Base-by-base conservation (phyloP, 495 filamentous ascomycete species). In the Penicillium cosmopolitanum region DNA sequence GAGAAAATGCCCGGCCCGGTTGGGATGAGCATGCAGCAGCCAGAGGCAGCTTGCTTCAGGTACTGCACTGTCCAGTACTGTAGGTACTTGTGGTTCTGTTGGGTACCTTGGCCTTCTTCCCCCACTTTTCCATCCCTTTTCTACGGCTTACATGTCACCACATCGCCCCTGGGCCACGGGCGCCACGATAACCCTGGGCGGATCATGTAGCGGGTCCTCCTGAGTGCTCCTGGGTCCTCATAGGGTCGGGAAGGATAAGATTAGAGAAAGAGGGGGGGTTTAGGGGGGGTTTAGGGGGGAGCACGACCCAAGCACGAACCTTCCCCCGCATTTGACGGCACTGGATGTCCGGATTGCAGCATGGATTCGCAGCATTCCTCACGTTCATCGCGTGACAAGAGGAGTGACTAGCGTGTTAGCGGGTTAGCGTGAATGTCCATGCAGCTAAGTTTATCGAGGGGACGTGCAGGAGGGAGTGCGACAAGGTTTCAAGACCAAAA, bases 261-360 rank as follows among this genome's bases (percentile, higher is more conserved):
- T 36, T 46, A 56, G 56, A 23, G 33, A 18, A 31, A 31, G 28
- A 31, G 28, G 28, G 28, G 28, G 28, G 28, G 28, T 1, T 21
- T 21, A 21, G 19, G 19, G 19, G 5, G 28, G 28, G 28, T 3
- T 23, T 23, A 31, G 8, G 28, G 5, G 28, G 28, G 28, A 31
- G 28, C 28, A 31, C 28, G 28, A 31, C 28, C 5, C 28, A 34
- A 58, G 53, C 53, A 57, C 40, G 42, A 28, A 25, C 19, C 50
- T 50, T 61, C 50, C 59, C 59, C 59, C 59, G 59, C 59, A 61
- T 61, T 61, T 53, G 36, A 51, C 11, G 48, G 31, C 40, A 25
- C 6, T 23, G 23, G 23, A 23, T 2, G 23, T 23, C 2, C 3
- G 23, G 23, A 23, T 23, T n/a, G 44, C n/a, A 56, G 25, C 16